Conservation (phyloP, 2,329 filamentous ascomycete species). For the Macrophomina phaseolina region DNA sequence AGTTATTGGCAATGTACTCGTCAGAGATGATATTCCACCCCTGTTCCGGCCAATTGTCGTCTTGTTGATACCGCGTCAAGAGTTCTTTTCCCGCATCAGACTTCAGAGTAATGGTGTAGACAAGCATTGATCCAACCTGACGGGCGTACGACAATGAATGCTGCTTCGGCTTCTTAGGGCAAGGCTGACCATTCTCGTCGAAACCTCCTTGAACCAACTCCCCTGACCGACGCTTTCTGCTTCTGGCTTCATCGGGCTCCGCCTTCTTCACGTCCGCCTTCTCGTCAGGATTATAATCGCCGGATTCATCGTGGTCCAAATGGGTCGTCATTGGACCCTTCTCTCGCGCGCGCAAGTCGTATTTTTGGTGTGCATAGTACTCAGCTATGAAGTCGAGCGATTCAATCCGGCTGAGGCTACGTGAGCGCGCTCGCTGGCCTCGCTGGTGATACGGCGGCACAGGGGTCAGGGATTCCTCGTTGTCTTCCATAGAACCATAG, state of each 20-base stretch:
- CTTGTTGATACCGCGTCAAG: not conserved
- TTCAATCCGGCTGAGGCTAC: not conserved
- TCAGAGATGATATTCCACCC: not conserved
- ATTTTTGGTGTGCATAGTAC: not conserved
- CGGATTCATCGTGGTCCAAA: constrained; percentile 45
- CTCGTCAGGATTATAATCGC: constrained; percentile 41
- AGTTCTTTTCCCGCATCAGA: constrained; percentile 29
- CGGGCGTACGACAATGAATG: constrained; percentile 13
- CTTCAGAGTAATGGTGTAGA: constrained; percentile 35
- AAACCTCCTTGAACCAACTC: not conserved
- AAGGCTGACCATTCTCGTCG: not conserved
- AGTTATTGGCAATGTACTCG: not conserved
- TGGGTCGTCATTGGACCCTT: constrained; percentile 32
- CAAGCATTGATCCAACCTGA: constrained; percentile 30
- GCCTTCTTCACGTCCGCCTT: not conserved
- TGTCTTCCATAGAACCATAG: constrained; percentile 7
- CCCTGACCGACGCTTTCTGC: not conserved
- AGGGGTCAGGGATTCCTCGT: not conserved
- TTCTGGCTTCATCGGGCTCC: not conserved
- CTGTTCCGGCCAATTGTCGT: constrained; percentile 13
- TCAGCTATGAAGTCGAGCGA: not conserved
- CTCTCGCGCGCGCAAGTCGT: not conserved
- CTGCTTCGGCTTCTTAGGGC: not conserved
- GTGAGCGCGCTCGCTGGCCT: not conserved
- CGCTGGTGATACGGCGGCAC: not conserved